Percentiles rank a stretch among this genome's conserved stretches.
These are phyloP conservation scores for Elongisporangium senticosum DNA, from an alignment of 352 stramenopile species.

Conservation along the genomic window DNA sequence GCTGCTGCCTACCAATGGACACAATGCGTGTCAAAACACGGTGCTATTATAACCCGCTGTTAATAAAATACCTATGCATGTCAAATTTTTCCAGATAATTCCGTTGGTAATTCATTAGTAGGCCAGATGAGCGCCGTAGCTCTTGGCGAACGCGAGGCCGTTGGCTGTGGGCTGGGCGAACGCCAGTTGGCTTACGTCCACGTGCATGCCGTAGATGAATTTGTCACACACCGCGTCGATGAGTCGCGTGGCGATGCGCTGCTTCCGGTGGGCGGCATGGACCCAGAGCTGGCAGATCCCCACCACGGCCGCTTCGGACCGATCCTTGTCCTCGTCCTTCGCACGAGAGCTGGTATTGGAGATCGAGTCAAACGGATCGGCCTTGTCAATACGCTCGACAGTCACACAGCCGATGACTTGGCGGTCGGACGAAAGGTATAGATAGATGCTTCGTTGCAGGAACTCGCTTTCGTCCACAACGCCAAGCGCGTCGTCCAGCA, in stretches of 20 bases:
- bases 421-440: constrained; percentile 45
- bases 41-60: background rate
- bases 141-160: constrained; percentile 48
- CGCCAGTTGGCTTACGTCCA: constrained; percentile 42
- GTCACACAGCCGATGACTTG: constrained; percentile 62
- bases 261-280: constrained; percentile 38
- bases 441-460: constrained; percentile 47
- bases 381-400: constrained; percentile 42
- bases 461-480: constrained; percentile 49
- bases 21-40: background rate
- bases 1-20: background rate
- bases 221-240: constrained; percentile 59
- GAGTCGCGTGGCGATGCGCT: constrained; percentile 51
- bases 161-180: constrained; percentile 74
- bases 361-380: constrained; percentile 28
- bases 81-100: too few relatives aligned
- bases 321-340: constrained; percentile 2
- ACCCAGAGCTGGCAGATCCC: constrained; percentile 76
- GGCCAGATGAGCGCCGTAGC: constrained; percentile 39
- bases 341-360: constrained; percentile 4
- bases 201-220: constrained; percentile 62
- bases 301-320: constrained; percentile 26
- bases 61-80: too few relatives aligned
- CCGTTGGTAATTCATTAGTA: background rate
- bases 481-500: constrained; percentile 70